phyloP scores from a whole-genome alignment of 140 eudicot genomes.

The Anethum foeniculum region DNA sequence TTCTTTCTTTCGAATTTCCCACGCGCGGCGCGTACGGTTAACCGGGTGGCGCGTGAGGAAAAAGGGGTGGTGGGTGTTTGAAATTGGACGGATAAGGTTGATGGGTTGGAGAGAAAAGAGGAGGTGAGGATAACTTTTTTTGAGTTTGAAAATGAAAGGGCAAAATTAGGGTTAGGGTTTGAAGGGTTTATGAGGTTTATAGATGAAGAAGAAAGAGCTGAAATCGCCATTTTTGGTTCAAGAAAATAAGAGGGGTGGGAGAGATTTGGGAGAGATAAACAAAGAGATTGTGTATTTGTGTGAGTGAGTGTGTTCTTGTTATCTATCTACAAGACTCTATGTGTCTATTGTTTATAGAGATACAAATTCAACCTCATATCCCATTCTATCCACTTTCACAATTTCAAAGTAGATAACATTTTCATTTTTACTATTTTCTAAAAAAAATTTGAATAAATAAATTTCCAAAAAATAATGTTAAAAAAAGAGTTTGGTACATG shows the following conservation, averaged over 20 bases:
- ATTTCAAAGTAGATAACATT: constrained; percentile 1
- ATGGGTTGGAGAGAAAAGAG: constrained; percentile 32
- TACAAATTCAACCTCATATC: constrained; percentile 2
- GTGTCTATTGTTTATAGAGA: neutral
- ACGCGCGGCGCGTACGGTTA: constrained; percentile 71
- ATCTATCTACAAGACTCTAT: neutral
- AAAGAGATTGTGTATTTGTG: neutral
- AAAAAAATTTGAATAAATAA: neutral
- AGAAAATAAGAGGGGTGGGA: constrained; percentile 1
- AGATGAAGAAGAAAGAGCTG: constrained; percentile 36
- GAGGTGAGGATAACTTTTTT: constrained; percentile 41
- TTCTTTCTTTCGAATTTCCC: constrained; percentile 89
- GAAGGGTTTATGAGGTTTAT: constrained; percentile 15
- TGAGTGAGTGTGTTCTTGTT: neutral
- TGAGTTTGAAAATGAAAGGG: constrained; percentile 3
- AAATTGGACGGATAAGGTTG: constrained; percentile 33
- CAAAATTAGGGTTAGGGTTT: neutral
- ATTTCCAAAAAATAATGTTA: too few relatives aligned
- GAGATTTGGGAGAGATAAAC: neutral
- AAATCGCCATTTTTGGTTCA: constrained; percentile 41
- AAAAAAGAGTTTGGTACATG: neutral
- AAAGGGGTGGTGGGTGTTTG: constrained; percentile 18
- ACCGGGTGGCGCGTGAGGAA: constrained; percentile 22
- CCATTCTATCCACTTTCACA: neutral
- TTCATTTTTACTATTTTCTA: neutral